phyloP scores from a whole-genome alignment of 176 grass and related monocot species.

The Metroxylon sagu region DNA sequence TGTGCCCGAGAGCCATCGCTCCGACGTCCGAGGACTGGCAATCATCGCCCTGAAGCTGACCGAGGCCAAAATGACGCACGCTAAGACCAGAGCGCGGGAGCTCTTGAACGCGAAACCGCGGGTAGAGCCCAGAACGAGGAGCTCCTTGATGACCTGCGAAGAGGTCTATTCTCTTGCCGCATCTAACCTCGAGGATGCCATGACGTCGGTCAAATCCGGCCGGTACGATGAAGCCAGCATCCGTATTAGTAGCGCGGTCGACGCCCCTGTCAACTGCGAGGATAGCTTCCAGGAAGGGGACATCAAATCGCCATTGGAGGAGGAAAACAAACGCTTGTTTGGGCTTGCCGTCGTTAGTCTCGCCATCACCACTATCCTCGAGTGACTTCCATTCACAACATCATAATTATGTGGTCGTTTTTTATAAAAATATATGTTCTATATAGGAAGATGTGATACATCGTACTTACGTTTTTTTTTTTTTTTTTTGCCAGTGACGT shows the following conservation, averaged over 20 bases:
- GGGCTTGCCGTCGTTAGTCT: slow-evolving; percentile 1
- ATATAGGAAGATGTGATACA: too few relatives aligned
- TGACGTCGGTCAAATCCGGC: neutral
- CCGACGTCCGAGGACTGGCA: neutral
- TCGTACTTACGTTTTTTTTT: too few relatives aligned
- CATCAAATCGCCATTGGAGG: neutral
- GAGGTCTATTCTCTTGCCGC: neutral
- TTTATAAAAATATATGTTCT: too few relatives aligned
- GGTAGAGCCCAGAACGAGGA: too few relatives aligned
- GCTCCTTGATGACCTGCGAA: slow-evolving; percentile 7
- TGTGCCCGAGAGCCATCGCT: neutral
- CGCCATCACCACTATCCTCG: slow-evolving; percentile 5
- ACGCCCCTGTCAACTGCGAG: slow-evolving; percentile 12
- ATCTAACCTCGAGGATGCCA: neutral
- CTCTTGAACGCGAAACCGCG: neutral
- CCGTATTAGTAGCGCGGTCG: neutral
- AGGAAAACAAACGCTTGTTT: neutral
- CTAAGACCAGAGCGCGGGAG: neutral
- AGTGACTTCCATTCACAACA: neutral
- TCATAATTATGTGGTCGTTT: neutral
- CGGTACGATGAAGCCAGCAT: neutral
- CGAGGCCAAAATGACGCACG: slow-evolving; percentile 1
- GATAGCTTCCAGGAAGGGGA: slow-evolving; percentile 1
- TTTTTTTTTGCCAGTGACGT: too few relatives aligned
- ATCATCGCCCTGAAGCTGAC: neutral